Conservation (phyloP, 1,284 basidiomycete genomes). For the Gastroboletus turbinatus region DNA sequence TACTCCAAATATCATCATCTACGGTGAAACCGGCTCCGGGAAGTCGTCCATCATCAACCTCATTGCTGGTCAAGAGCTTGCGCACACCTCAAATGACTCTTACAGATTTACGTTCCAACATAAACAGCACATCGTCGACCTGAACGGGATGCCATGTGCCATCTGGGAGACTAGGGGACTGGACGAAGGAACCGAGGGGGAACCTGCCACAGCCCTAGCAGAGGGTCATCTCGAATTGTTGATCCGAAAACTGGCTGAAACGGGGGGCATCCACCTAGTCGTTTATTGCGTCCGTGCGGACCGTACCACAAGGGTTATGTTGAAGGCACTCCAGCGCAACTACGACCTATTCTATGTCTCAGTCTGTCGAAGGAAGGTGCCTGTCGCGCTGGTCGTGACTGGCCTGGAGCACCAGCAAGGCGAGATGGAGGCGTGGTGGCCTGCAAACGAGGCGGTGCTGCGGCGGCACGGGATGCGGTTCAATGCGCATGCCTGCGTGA, state of each 20-base stretch:
- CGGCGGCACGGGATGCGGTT: neutral
- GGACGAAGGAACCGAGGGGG: neutral
- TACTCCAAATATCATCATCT: too few species aligned
- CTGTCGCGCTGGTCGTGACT: neutral
- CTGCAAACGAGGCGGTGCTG: neutral
- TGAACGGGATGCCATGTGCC: neutral
- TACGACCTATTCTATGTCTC: neutral
- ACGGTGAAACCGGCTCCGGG: too few species aligned
- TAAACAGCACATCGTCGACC: neutral
- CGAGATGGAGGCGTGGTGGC: neutral
- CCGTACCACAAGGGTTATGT: neutral
- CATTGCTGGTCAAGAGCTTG: too few species aligned
- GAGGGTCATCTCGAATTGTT: neutral
- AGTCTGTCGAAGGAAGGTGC: neutral
- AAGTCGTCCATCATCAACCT: too few species aligned
- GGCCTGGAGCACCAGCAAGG: neutral
- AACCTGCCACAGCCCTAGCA: neutral
- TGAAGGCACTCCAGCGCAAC: neutral
- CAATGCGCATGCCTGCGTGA: too few species aligned
- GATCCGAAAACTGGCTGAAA: neutral
- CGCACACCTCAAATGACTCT: neutral
- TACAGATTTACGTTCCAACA: neutral
- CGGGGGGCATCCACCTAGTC: too few species aligned
- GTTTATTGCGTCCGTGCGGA: neutral
- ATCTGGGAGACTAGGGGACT: neutral